Percentiles rank a stretch among this genome's conserved stretches.
These are phyloP conservation scores for Rhodotorula sp. DNA, from an alignment of 1,284 basidiomycete species.

Conservation along the genomic window DNA sequence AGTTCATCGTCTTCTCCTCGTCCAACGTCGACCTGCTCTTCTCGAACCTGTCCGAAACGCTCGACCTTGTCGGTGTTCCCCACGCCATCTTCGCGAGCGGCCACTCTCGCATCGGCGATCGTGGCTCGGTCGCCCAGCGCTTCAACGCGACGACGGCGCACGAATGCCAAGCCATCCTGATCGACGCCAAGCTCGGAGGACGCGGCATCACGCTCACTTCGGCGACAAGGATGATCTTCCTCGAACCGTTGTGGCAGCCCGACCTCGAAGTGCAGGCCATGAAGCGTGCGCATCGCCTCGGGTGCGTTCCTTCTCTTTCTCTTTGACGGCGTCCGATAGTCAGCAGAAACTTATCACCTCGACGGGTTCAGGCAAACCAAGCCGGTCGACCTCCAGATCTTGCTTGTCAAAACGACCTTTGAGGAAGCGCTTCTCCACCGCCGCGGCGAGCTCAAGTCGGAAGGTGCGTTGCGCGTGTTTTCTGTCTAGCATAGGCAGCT, in stretches of 20 bases:
- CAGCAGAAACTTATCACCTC: too few species aligned
- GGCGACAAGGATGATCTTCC: constrained; percentile 31
- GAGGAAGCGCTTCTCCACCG: constrained; percentile 31
- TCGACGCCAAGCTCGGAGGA: constrained; percentile 37
- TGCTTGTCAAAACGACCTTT: constrained; percentile 31
- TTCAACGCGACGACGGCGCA: constrained; percentile 32
- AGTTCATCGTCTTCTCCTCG: constrained; percentile 39
- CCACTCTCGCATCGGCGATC: constrained; percentile 19
- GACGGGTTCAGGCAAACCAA: constrained; percentile 22
- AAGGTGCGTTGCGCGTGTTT: constrained; percentile 2
- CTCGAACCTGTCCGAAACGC: constrained; percentile 36
- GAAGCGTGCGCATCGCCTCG: constrained; percentile 40
- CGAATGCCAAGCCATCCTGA: constrained; percentile 35
- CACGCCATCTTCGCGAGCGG: constrained; percentile 37
- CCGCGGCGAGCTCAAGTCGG: constrained; percentile 14
- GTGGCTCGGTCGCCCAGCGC: constrained; percentile 22
- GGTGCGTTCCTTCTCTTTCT: not conserved
- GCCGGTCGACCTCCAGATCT: constrained; percentile 32
- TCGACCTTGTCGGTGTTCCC: constrained; percentile 37
- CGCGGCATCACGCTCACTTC: constrained; percentile 34
- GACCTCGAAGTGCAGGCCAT: constrained; percentile 35
- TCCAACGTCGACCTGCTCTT: constrained; percentile 34
- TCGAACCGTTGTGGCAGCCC: constrained; percentile 38
- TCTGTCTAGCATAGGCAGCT: too few species aligned
- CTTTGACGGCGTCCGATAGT: too few species aligned